Conservation (phyloP, 2,329 filamentous ascomycete genomes). For the Xylaria sp. region DNA sequence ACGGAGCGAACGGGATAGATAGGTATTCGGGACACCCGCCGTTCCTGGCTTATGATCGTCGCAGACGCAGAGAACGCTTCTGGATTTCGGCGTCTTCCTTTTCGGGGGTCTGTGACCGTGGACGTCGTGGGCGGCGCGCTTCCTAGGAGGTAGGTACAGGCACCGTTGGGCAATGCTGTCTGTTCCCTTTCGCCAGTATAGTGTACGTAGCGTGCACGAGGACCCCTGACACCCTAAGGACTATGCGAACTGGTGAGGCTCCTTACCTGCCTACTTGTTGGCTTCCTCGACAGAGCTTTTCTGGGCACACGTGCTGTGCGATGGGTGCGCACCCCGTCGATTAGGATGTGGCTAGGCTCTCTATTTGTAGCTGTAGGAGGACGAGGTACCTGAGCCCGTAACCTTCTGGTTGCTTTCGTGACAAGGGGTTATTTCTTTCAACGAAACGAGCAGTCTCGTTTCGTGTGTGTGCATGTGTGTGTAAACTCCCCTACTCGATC, state of each 20-base stretch:
- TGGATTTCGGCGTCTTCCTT: slow-evolving; percentile 44
- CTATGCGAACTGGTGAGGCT: no score
- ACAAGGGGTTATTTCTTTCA: not conserved
- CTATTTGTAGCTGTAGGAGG: slow-evolving; percentile 30
- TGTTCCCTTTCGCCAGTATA: slow-evolving; percentile 35
- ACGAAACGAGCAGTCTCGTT: no score
- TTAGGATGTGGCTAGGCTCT: slow-evolving; percentile 23
- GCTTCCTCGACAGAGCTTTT: slow-evolving; percentile 37
- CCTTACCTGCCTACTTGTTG: slow-evolving; percentile 32
- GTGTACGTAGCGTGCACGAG: slow-evolving; percentile 32
- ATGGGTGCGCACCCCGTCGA: slow-evolving; percentile 29
- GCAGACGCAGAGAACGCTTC: slow-evolving; percentile 47
- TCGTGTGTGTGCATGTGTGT: no score
- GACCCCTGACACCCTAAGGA: slow-evolving; percentile 17
- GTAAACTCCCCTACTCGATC: no score
- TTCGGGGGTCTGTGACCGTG: slow-evolving; percentile 53
- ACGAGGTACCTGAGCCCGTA: slow-evolving; percentile 26
- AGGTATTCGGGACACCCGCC: slow-evolving; percentile 54
- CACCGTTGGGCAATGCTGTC: no score
- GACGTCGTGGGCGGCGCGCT: slow-evolving; percentile 38
- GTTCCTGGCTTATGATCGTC: slow-evolving; percentile 54
- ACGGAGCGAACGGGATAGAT: slow-evolving; percentile 55
- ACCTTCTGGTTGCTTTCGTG: not conserved
- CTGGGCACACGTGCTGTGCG: slow-evolving; percentile 37
- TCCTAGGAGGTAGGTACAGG: no score